phyloP scores from a whole-genome alignment of 768 basidiomycete species.

The Mycena maculata region DNA sequence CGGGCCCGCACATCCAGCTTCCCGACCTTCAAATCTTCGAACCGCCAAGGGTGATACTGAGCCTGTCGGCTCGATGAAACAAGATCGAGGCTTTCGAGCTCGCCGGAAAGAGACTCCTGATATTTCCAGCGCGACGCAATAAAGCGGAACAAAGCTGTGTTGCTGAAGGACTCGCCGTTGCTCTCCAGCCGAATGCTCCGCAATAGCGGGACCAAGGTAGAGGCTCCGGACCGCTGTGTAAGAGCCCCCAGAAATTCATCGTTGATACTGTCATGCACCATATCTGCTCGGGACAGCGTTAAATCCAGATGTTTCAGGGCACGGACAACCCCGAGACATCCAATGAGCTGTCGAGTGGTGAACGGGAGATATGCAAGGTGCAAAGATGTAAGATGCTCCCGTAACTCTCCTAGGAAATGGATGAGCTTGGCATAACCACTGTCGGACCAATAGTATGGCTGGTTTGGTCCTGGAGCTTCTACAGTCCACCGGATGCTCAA shows the following conservation, averaged over 20 bases:
- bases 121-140: slow-evolving; percentile 48
- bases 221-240: slow-evolving; percentile 16
- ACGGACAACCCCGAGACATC: slow-evolving; percentile 46
- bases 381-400: slow-evolving; percentile 46
- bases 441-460: slow-evolving; percentile 20
- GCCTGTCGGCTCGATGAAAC: slow-evolving; percentile 44
- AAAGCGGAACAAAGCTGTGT: slow-evolving; percentile 41
- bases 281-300: slow-evolving; percentile 48
- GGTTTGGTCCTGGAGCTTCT: not conserved
- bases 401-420: slow-evolving; percentile 31
- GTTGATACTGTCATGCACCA: slow-evolving; percentile 51
- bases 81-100: slow-evolving; percentile 43
- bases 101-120: slow-evolving; percentile 10
- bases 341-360: slow-evolving; percentile 46
- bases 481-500: slow-evolving; percentile 50
- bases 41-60: slow-evolving; percentile 34
- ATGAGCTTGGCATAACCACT: slow-evolving; percentile 3
- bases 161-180: slow-evolving; percentile 47
- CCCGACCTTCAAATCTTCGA: slow-evolving; percentile 39
- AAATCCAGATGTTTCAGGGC: slow-evolving; percentile 47
- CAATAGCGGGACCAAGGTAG: slow-evolving; percentile 40
- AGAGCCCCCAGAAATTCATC: slow-evolving; percentile 45
- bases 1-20: slow-evolving; percentile 44
- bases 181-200: slow-evolving; percentile 46
- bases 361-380: slow-evolving; percentile 54